Evolutionary conservation across 1,284 basidiomycete species (phyloP), one percentile per base, ranked within the genome.

Genomic region (Amylostereum areolatum): DNA sequence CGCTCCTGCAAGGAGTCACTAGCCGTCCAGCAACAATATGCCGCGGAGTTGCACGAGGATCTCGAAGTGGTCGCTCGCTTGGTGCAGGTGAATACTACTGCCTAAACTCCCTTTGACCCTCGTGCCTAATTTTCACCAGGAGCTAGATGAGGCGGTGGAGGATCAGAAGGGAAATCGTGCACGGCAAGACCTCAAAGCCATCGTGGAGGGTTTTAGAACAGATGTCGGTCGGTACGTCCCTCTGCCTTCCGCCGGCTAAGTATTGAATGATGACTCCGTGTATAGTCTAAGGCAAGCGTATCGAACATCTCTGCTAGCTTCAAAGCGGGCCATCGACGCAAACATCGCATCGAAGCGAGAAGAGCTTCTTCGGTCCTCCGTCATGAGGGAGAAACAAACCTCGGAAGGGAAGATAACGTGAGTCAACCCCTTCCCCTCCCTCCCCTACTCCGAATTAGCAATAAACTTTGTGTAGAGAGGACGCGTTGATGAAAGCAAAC

Each of bases 401-500:
- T 62, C 65, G 28, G 74, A 74, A 36, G 81, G 80, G 62, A 84
- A 84, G 69, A 65, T 71, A 39, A 71, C 71, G 83, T 82, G 52
- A 48, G 79, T 77, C 9, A 41, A 41, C n/a, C n/a, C n/a, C n/a
- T n/a, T n/a, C 24, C 39, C 10, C 18, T 41, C 7, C 25, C 7
- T 41, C 39, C 7, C 7, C 11, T 24, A 29, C 52, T 24, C 6
- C 40, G 31, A 12, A n/a, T 46, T n/a, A n/a, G 25, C 31, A 36
- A 11, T 55, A 32, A 47, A 28, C 7, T 37, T 30, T 41, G 37
- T 43, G 56, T 47, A 90, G 85, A 6, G 92, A 92, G 55, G 92
- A 97, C 57, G 78, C 78, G 0, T 74, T 97, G 7, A 93, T 94
- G 85, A 85, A 84, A 56, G 84, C 92, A 27, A 92, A 85, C 51